Evolutionary conservation across 2,329 filamentous ascomycete genomes (phyloP), one percentile per base, ranked within the genome.

Genomic region (Hawksworthiomyces lignivorus): DNA sequence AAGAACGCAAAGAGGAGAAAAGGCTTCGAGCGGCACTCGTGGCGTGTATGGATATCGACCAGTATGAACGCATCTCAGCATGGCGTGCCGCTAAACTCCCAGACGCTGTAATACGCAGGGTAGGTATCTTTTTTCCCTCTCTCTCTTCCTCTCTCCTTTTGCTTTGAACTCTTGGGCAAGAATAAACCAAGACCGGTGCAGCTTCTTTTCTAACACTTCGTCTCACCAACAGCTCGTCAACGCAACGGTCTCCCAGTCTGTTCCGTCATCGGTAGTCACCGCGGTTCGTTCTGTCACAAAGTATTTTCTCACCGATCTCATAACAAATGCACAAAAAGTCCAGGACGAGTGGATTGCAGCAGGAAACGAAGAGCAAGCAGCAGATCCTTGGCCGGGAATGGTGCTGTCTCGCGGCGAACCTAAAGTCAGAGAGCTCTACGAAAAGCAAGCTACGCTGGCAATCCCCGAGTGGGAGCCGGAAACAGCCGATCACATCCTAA

Each of bases 201-300:
- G 12, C 18, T 9, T 19, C 22, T 10, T 20, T 18, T 17, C 40
- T 44, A 48, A 47, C 49, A 31, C 24, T 11, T 17, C n/a, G 0
- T 24, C 17, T 42, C 20, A 15, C 18, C 4, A 38, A 5, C 46
- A 81, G 73, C 75, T 89, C 47, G 81, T 87, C 56, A 90, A 89
- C 55, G 82, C 84, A 45, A 87, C 84, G 2, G 80, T 88, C 8
- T 87, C 82, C 0, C 85, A 89, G 57, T 87, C 82, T 2, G 84
- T 87, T 0, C 82, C 83, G 0, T 70, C 75, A 17, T 82, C 77
- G 52, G 82, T 88, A 37, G 80, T 85, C 47, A 78, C 83, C 18
- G 81, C 82, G n/a, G 82, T 89, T 55, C 81, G 80, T 36, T 78
- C 81, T 0, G 83, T 86, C 17, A 79, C 82, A 36, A 90, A 90